Percentiles rank a stretch among this genome's conserved stretches.
phyloP scores from a whole-genome alignment of 768 basidiomycete genomes.

The Phanerodontia chrysosporium region DNA sequence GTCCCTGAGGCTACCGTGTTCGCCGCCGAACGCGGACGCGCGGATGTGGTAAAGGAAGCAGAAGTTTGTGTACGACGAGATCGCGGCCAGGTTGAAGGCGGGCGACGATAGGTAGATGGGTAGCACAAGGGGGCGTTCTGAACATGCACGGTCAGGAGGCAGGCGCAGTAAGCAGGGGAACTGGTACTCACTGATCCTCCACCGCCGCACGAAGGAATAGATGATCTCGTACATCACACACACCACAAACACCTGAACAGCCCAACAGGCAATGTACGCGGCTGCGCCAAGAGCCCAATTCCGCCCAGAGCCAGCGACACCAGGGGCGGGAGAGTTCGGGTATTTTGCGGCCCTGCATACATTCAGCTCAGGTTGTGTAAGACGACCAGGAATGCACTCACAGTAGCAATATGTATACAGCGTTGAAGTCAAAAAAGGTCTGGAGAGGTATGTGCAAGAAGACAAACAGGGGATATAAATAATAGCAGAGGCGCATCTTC shows the following conservation, averaged over 20 bases:
- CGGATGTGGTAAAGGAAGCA: slow-evolving; percentile 82
- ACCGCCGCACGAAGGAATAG: slow-evolving; percentile 70
- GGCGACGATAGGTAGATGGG: slow-evolving; percentile 82
- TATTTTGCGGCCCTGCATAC: slow-evolving; percentile 63
- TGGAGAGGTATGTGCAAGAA: slow-evolving; percentile 74
- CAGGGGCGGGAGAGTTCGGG: slow-evolving; percentile 65
- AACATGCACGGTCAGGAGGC: neutral
- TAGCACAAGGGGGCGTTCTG: slow-evolving; percentile 80
- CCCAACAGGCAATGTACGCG: slow-evolving; percentile 81
- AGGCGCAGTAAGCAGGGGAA: slow-evolving; percentile 25
- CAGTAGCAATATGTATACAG: slow-evolving; percentile 79
- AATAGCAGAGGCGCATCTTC: slow-evolving; percentile 57
- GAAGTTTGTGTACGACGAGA: slow-evolving; percentile 80
- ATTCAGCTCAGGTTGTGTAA: neutral
- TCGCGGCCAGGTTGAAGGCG: slow-evolving; percentile 67
- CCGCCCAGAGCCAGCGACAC: slow-evolving; percentile 65
- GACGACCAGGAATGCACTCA: slow-evolving; percentile 38
- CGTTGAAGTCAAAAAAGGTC: slow-evolving; percentile 87
- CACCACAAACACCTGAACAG: slow-evolving; percentile 67
- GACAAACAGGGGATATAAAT: slow-evolving; percentile 63
- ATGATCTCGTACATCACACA: slow-evolving; percentile 74
- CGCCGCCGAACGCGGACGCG: slow-evolving; percentile 45
- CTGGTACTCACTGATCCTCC: slow-evolving; percentile 68
- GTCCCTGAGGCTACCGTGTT: slow-evolving; percentile 46
- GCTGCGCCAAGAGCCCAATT: slow-evolving; percentile 82